These are phyloP conservation scores for Hypoxylon crocopeplum DNA, from an alignment of 495 filamentous ascomycete genomes.

Conservation along the genomic window DNA sequence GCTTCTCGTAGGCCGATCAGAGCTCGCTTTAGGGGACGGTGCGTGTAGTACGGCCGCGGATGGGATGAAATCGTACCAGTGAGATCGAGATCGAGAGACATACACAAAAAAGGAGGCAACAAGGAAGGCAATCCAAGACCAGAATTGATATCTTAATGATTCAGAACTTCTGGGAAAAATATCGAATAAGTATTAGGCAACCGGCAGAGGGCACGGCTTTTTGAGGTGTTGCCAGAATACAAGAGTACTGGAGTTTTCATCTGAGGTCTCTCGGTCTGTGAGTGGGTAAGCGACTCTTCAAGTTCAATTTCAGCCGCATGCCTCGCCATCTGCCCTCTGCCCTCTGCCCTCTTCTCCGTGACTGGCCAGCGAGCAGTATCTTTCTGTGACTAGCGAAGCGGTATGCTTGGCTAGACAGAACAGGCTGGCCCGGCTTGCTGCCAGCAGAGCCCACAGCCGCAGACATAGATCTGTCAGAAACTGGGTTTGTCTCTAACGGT, in stretches of 20 bases:
- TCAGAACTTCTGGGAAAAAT: constrained; percentile 23
- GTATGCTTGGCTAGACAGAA: constrained; percentile 12
- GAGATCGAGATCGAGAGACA: constrained; percentile 18
- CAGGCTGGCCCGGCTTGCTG: constrained; percentile 10
- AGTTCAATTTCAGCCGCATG: constrained; percentile 13
- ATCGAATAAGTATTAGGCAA: constrained; percentile 22
- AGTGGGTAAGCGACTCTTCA: constrained; percentile 29
- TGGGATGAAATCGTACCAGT: constrained; percentile 15
- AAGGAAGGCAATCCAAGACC: constrained; percentile 6
- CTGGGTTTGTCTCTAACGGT: constrained; percentile 38
- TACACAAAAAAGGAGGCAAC: constrained; percentile 11
- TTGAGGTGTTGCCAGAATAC: constrained; percentile 17
- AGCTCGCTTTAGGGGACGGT: background rate
- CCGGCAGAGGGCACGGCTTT: constrained; percentile 7
- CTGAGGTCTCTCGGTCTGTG: constrained; percentile 20
- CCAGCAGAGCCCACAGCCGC: constrained; percentile 21
- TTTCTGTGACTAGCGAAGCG: constrained; percentile 21
- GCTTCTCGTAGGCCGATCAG: constrained; percentile 3
- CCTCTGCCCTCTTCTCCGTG: background rate
- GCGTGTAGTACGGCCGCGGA: constrained; percentile 6
- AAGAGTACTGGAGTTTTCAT: constrained; percentile 16
- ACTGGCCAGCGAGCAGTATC: constrained; percentile 6
- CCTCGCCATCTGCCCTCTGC: background rate
- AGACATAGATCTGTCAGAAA: constrained; percentile 42
- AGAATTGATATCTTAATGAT: constrained; percentile 16